A percentile compares a stretch with the other conserved stretches of the same genome.
These are phyloP conservation scores for Aspergillus egyptiacus DNA, from an alignment of 495 filamentous ascomycete genomes.

Conservation along the genomic window DNA sequence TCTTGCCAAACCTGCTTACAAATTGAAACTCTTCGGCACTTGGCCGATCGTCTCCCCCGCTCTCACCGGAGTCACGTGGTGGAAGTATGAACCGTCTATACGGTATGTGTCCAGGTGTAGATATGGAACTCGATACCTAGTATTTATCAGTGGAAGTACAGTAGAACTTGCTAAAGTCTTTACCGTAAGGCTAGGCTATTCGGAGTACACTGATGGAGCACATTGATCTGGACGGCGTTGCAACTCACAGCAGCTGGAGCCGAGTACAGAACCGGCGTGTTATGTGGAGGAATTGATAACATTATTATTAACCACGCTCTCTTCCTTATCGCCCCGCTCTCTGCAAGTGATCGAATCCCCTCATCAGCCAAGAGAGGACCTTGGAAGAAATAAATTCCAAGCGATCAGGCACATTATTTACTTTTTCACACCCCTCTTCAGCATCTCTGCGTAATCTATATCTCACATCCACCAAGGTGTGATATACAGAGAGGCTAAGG, in stretches of 20 bases:
- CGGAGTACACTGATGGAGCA: too few species aligned
- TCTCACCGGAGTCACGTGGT: neutral
- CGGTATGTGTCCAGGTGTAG: too few species aligned
- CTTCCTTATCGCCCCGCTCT: neutral
- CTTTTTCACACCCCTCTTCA: neutral
- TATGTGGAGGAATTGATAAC: conserved; percentile 1
- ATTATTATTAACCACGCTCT: too few species aligned
- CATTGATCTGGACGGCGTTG: too few species aligned
- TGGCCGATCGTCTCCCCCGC: too few species aligned
- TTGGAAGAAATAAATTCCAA: neutral
- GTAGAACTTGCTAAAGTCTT: too few species aligned
- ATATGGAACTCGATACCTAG: too few species aligned
- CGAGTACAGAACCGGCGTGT: too few species aligned
- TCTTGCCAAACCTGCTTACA: neutral
- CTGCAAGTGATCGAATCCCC: neutral
- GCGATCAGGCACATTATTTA: neutral
- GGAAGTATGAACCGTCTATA: too few species aligned
- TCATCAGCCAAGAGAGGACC: neutral
- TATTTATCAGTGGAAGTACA: too few species aligned
- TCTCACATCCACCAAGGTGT: too few species aligned
- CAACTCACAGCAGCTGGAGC: too few species aligned
- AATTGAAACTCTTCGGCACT: neutral
- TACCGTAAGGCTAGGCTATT: neutral
- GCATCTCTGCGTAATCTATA: neutral
- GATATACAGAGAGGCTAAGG: neutral